Evolutionary conservation across 1,284 basidiomycete species (phyloP), one percentile per base, ranked within the genome.

Genomic region (Melampsora larici-populina): DNA sequence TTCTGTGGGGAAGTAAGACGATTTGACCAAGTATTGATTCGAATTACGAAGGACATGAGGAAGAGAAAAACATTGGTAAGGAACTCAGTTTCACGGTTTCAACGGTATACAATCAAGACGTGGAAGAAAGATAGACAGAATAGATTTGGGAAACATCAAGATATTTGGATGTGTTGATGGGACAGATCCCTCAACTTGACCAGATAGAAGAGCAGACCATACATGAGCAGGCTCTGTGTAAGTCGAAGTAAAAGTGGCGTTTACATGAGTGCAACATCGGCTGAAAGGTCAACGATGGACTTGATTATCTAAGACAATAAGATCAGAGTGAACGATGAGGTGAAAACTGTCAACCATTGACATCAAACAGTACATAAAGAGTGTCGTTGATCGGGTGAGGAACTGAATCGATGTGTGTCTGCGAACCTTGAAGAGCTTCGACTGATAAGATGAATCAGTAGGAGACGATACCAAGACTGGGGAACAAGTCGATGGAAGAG

Each of bases 21-120:
- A 29, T 58, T 24, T 58, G 29, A 9, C 55, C n/a, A 24, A 24
- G 29, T 4, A 29, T 21, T 58, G 55, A 29, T 24, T 58, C n/a
- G 55, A 58, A 46, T 46, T 36, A 36, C 9, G 36, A 13, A 24
- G 55, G 55, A 58, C 55, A 58, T 58, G 55, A 58, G 29, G 17
- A 58, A 58, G 29, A 58, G 21, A 58, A 58, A 58, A 58, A 29
- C 55, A 58, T 58, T 58, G 55, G 55, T 58, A 58, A 58, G 55
- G 21, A 24, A 29, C 55, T 58, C 55, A 29, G 55, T 29, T 58
- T n/a, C 55, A 58, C 55, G 55, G 21, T 9, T 29, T 58, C 17
- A 3, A 46, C 43, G 43, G 43, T 46, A 58, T 58, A 58, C 55
- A 58, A 46, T 46, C 43, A 46, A 17, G 43, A 46, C 1, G 15